Evolutionary conservation across 345 rosid genomes (phyloP).

Genomic region (Salix arbutifolia): DNA sequence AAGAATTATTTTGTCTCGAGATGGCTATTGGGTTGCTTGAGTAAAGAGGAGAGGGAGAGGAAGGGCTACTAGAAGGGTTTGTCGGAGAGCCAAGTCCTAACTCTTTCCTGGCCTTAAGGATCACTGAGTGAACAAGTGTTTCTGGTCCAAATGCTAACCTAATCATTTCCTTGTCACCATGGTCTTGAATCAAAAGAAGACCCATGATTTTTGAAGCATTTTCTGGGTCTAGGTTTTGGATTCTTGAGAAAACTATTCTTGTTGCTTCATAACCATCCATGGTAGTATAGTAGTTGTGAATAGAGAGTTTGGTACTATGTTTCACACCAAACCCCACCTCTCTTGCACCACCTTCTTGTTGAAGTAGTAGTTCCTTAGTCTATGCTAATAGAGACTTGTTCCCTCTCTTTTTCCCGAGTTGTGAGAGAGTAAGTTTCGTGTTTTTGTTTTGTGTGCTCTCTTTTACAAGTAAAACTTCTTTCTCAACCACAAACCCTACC

Average conservation of each 20-base stretch:
- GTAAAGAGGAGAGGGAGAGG: slow-evolving; percentile 44
- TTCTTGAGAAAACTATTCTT: slow-evolving; percentile 72
- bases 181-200: slow-evolving; percentile 80
- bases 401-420: neutral
- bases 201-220: slow-evolving; percentile 96
- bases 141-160: slow-evolving; percentile 89
- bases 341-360: slow-evolving; percentile 19
- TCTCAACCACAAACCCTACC: slow-evolving; percentile 54
- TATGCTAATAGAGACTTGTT: slow-evolving; percentile 10
- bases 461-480: slow-evolving; percentile 40
- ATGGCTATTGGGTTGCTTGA: slow-evolving; percentile 28
- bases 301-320: slow-evolving; percentile 25
- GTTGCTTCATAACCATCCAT: slow-evolving; percentile 97
- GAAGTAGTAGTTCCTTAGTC: slow-evolving; percentile 9
- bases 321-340: slow-evolving; percentile 27
- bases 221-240: slow-evolving; percentile 72
- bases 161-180: slow-evolving; percentile 94
- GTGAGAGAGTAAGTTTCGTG: neutral
- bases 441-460: neutral
- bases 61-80: slow-evolving; percentile 44
- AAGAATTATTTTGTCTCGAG: slow-evolving; percentile 39
- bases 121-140: slow-evolving; percentile 65
- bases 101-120: slow-evolving; percentile 64
- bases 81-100: slow-evolving; percentile 43
- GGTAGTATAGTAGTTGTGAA: slow-evolving; percentile 17